phyloP scores from a whole-genome alignment of 179 eudicot genomes.

The Drosera spatulata region DNA sequence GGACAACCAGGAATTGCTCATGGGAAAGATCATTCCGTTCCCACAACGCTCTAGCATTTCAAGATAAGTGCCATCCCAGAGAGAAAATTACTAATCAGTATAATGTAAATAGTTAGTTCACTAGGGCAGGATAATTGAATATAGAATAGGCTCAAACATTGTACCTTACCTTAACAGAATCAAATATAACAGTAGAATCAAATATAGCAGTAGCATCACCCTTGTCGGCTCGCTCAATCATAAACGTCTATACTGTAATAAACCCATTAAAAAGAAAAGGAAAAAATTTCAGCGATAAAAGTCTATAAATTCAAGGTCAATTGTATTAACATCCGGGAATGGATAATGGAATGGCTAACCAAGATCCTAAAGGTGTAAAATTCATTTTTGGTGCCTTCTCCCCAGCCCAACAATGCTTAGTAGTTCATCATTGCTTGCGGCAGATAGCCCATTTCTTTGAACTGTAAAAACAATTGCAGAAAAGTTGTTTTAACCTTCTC shows the following conservation, averaged over 20 bases:
- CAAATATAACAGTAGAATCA: slow-evolving; percentile 65
- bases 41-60: no score
- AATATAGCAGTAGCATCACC: no score
- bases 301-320: background rate
- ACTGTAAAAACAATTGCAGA: slow-evolving; percentile 30
- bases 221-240: slow-evolving; percentile 87
- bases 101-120: no score
- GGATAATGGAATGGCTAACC: slow-evolving; percentile 38
- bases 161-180: slow-evolving; percentile 74
- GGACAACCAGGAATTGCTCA: background rate
- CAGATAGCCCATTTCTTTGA: slow-evolving; percentile 88
- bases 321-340: background rate
- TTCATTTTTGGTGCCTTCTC: slow-evolving; percentile 97
- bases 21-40: background rate
- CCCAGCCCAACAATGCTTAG: slow-evolving; percentile 89
- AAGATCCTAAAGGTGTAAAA: slow-evolving; percentile 73
- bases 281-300: background rate
- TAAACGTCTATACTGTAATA: slow-evolving; percentile 76
- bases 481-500: background rate
- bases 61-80: no score
- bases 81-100: no score
- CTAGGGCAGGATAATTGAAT: no score
- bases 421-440: slow-evolving; percentile 92
- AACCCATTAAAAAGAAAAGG: slow-evolving; percentile 8
- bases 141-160: background rate